Percentiles rank a stretch among this genome's conserved stretches.
phyloP scores from a whole-genome alignment of 805 yeast species.

The Komagataella ulmi region DNA sequence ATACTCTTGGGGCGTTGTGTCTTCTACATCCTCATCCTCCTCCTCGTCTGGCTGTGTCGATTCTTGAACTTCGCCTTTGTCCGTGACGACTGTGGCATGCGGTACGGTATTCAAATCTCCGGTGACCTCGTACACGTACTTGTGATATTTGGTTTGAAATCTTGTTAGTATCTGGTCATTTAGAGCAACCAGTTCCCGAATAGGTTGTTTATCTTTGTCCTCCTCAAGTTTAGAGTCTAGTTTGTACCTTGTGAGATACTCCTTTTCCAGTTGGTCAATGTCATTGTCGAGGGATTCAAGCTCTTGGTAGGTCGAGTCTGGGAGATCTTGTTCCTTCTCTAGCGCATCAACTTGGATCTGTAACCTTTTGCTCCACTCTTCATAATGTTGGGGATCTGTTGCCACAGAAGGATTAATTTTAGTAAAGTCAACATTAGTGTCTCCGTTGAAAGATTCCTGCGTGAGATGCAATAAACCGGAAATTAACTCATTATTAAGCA shows the following conservation, averaged over 20 bases:
- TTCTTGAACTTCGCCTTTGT: conserved; percentile 7
- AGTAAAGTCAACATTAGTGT: neutral
- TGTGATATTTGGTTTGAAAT: conserved; percentile 8
- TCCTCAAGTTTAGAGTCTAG: conserved; percentile 1
- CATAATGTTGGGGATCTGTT: neutral
- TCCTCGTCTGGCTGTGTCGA: conserved; percentile 4
- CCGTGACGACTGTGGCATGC: conserved; percentile 7
- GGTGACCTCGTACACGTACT: conserved; percentile 12
- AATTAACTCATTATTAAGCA: conserved; percentile 17
- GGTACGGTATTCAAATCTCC: conserved; percentile 7
- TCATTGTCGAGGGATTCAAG: conserved; percentile 4
- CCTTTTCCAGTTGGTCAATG: conserved; percentile 9
- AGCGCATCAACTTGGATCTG: neutral
- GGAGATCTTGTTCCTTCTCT: neutral
- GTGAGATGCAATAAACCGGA: conserved; percentile 5
- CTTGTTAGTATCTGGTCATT: conserved; percentile 10
- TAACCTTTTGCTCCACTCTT: neutral
- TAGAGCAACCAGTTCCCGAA: neutral
- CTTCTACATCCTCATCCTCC: conserved; percentile 1
- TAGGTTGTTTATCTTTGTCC: conserved; percentile 5
- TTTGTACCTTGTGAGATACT: conserved; percentile 8
- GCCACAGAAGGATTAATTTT: neutral
- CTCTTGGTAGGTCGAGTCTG: conserved; percentile 3
- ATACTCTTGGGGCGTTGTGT: neutral
- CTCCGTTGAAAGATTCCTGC: conserved; percentile 1